Conservation (phyloP, 768 basidiomycete species). For the Hirschioporus abietinus region DNA sequence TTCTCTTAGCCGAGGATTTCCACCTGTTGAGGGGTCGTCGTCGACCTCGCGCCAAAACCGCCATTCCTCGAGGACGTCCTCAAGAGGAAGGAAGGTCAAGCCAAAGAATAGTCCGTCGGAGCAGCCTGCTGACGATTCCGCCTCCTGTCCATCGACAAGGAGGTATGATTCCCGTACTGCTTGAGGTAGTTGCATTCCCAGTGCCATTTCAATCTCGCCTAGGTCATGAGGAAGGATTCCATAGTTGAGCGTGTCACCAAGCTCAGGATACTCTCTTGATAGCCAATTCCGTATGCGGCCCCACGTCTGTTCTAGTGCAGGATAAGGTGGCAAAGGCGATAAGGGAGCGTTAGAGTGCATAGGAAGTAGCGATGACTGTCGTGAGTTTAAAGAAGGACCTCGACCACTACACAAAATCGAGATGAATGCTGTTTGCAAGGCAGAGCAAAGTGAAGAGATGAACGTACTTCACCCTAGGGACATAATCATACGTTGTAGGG, state of each 20-base stretch:
- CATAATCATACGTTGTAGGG: conserved; percentile 48
- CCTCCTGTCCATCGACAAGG: conserved; percentile 88
- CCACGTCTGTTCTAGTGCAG: conserved; percentile 82
- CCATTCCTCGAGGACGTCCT: conserved; percentile 95
- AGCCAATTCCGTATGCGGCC: conserved; percentile 80
- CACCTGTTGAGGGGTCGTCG: conserved; percentile 79
- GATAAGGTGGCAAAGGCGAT: conserved; percentile 46
- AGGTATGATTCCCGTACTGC: conserved; percentile 90
- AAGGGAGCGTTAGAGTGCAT: conserved; percentile 46
- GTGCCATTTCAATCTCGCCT: conserved; percentile 74
- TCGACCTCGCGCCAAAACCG: conserved; percentile 94
- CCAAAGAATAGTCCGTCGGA: conserved; percentile 93
- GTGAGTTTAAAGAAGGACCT: conserved; percentile 41
- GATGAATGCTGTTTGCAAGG: conserved; percentile 21
- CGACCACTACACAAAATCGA: conserved; percentile 10
- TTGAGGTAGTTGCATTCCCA: conserved; percentile 78
- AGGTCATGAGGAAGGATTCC: conserved; percentile 80
- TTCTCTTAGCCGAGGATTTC: conserved; percentile 62
- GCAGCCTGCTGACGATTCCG: conserved; percentile 82
- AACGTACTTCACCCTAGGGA: conserved; percentile 45
- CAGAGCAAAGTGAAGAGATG: conserved; percentile 10
- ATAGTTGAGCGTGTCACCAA: conserved; percentile 93
- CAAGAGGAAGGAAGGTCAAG: conserved; percentile 86
- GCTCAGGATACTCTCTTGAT: conserved; percentile 81
- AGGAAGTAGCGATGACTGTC: conserved; percentile 56